A percentile compares a stretch with the other conserved stretches of the same genome.
These are phyloP conservation scores for Letharia lupina DNA, from an alignment of 495 filamentous ascomycete species.

Conservation along the genomic window DNA sequence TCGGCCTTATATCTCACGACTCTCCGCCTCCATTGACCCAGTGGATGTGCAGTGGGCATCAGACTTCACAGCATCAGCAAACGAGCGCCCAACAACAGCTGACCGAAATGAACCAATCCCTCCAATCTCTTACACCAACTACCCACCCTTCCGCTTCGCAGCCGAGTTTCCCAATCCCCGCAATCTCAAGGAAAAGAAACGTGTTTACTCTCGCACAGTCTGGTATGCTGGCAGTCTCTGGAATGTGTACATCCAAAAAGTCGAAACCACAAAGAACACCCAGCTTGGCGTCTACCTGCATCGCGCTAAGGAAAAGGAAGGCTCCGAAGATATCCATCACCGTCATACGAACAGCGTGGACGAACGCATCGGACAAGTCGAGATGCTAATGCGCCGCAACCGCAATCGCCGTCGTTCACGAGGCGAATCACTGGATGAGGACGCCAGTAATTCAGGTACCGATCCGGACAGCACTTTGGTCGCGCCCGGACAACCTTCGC, in stretches of 20 bases:
- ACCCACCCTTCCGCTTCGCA: conserved; percentile 51
- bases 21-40: conserved; percentile 39
- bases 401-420: conserved; percentile 26
- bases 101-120: conserved; percentile 27
- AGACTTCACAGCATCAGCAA: conserved; percentile 38
- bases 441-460: conserved; percentile 36
- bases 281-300: conserved; percentile 55
- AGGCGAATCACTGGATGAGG: conserved; percentile 28
- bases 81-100: conserved; percentile 30
- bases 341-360: conserved; percentile 35
- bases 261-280: conserved; percentile 43
- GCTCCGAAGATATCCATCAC: conserved; percentile 33
- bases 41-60: conserved; percentile 44
- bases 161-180: conserved; percentile 51
- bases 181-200: conserved; percentile 50
- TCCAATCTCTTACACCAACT: conserved; percentile 44
- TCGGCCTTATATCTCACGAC: conserved; percentile 29
- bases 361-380: conserved; percentile 41
- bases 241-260: conserved; percentile 58
- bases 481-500: conserved; percentile 19
- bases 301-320: conserved; percentile 50
- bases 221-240: conserved; percentile 53
- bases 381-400: conserved; percentile 38
- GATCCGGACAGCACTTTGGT: conserved; percentile 31
- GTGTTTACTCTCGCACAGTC: conserved; percentile 53